A percentile compares a stretch with the other conserved stretches of the same genome.
phyloP scores from a whole-genome alignment of 1,284 basidiomycete genomes.

The Naganishia liquefaciens region DNA sequence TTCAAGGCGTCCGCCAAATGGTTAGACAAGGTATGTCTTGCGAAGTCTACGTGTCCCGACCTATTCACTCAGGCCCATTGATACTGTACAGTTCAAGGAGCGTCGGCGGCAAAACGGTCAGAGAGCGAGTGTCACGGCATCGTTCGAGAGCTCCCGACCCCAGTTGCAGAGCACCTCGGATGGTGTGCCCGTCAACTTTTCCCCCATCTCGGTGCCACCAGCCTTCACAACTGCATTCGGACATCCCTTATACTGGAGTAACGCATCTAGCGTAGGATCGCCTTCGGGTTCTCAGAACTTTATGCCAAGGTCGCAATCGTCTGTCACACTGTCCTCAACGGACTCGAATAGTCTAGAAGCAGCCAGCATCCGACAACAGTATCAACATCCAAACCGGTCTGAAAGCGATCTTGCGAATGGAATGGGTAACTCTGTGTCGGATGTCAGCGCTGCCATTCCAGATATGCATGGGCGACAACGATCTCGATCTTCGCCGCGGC shows the following conservation, averaged over 20 bases:
- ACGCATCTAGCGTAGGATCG: constrained; percentile 15
- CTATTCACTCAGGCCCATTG: no score
- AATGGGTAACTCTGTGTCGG: constrained; percentile 35
- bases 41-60: constrained; percentile 30
- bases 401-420: constrained; percentile 36
- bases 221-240: constrained; percentile 27
- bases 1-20: constrained; percentile 60
- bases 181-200: constrained; percentile 21
- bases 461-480: constrained; percentile 36
- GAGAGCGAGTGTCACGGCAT: constrained; percentile 24
- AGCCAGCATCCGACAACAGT: constrained; percentile 20
- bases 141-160: constrained; percentile 24
- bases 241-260: constrained; percentile 13
- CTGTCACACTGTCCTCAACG: constrained; percentile 43
- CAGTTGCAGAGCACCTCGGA: constrained; percentile 19
- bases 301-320: constrained; percentile 45
- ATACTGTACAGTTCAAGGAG: constrained; percentile 44
- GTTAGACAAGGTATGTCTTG: constrained; percentile 57
- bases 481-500: constrained; percentile 46
- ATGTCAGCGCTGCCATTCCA: constrained; percentile 21
- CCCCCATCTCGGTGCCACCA: constrained; percentile 19
- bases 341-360: constrained; percentile 43
- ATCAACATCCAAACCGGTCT: constrained; percentile 35
- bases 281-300: constrained; percentile 23
- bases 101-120: constrained; percentile 34